Percentiles rank a stretch among this genome's conserved stretches.
phyloP scores from a whole-genome alignment of 2,329 filamentous ascomycete species.

The Aspergillus sp. region DNA sequence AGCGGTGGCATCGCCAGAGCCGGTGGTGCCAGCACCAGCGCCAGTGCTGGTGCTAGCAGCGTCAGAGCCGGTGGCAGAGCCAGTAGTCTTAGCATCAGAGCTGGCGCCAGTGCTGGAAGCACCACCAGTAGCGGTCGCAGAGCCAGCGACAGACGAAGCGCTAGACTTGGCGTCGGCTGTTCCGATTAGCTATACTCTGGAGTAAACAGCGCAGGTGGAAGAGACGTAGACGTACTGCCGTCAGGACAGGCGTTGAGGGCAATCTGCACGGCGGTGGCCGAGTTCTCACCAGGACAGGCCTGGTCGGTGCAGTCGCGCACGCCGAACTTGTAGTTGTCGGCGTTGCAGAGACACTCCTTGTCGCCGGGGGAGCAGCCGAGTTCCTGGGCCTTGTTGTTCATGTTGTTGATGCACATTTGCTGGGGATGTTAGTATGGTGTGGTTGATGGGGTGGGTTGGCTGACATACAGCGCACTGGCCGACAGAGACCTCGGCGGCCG shows the following conservation, averaged over 20 bases:
- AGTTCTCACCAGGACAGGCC: conserved; percentile 41
- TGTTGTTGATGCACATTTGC: conserved; percentile 46
- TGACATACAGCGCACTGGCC: conserved; percentile 31
- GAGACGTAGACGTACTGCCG: conserved; percentile 19
- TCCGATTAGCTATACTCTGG: background rate
- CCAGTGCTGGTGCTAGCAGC: conserved; percentile 19
- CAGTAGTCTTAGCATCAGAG: conserved; percentile 11
- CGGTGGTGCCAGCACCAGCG: conserved; percentile 14
- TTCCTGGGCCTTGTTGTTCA: conserved; percentile 37
- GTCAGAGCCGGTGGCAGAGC: conserved; percentile 13
- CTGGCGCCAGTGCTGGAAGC: conserved; percentile 13
- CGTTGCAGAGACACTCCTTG: conserved; percentile 40
- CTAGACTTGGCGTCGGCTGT: conserved; percentile 2
- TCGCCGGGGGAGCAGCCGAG: conserved; percentile 41
- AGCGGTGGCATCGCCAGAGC: background rate
- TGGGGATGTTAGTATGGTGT: conserved; percentile 20
- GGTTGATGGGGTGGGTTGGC: background rate
- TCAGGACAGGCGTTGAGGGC: conserved; percentile 36
- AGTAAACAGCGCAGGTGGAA: too few species aligned
- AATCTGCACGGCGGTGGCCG: conserved; percentile 28
- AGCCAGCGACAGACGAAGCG: conserved; percentile 10
- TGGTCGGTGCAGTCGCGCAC: conserved; percentile 46
- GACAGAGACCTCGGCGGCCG: conserved; percentile 22
- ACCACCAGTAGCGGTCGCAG: conserved; percentile 7
- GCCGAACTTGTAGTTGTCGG: conserved; percentile 41